These are phyloP conservation scores for Astragalus glycyphyllos DNA, from an alignment of 306 rosid species.

Conservation along the genomic window DNA sequence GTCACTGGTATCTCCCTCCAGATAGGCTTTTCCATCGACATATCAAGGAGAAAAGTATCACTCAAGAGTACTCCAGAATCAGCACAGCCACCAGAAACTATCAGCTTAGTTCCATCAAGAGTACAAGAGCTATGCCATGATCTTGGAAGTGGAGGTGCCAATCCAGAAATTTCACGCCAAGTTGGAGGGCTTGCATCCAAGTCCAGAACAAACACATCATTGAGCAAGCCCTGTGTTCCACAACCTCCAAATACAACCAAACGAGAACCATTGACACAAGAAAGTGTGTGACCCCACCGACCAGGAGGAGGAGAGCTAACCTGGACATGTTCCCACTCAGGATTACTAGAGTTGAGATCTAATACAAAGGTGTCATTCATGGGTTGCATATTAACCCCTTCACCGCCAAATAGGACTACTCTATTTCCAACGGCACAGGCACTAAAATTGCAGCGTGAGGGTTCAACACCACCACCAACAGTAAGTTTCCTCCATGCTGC, in stretches of 20 bases:
- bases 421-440: conserved; percentile 99
- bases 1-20: conserved; percentile 99
- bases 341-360: conserved; percentile 87
- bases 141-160: conserved; percentile 99
- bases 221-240: conserved; percentile 95
- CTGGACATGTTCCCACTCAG: conserved; percentile 97
- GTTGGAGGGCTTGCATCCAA: conserved; percentile 96
- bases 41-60: conserved; percentile 95
- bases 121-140: conserved; percentile 99
- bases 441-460: conserved; percentile 97
- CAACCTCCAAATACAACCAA: conserved; percentile 99
- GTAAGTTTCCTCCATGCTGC: conserved; percentile 98
- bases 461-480: conserved; percentile 94
- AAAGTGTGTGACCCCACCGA: conserved; percentile 98
- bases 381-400: conserved; percentile 99
- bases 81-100: conserved; percentile 99
- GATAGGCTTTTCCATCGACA: conserved; percentile 92
- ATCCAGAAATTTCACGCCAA: conserved; percentile 97
- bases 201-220: conserved; percentile 94
- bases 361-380: conserved; percentile 97
- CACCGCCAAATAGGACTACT: conserved; percentile 97
- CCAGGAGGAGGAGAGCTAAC: conserved; percentile 99
- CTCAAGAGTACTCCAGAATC: conserved; percentile 98
- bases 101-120: conserved; percentile 97
- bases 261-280: conserved; percentile 94